Evolutionary conservation across 139 green algal species (phyloP).

Genomic region (Coelastrella sp.): DNA sequence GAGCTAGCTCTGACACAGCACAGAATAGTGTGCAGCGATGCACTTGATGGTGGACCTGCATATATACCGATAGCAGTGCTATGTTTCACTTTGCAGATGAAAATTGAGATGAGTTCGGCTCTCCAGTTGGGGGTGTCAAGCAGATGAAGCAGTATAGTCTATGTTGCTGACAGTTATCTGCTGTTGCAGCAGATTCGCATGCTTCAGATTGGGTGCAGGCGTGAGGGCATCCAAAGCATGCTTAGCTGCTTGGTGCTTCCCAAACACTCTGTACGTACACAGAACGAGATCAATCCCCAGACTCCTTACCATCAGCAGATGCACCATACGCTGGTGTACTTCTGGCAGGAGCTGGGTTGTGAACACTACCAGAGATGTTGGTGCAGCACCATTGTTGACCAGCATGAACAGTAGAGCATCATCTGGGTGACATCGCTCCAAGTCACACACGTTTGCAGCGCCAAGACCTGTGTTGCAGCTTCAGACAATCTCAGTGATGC

Average conservation of each 20-base stretch:
- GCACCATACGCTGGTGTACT: conserved; percentile 50
- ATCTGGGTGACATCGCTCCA: conserved; percentile 47
- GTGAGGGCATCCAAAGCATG: background rate
- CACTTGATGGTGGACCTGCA: conserved; percentile 55
- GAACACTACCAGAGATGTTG: conserved; percentile 48
- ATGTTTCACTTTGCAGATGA: too few relatives aligned
- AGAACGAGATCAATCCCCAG: background rate
- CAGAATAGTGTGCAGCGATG: conserved; percentile 52
- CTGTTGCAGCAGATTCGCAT: background rate
- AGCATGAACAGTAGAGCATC: conserved; percentile 59
- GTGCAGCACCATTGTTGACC: background rate
- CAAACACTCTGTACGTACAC: background rate
- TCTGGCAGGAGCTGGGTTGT: conserved; percentile 64
- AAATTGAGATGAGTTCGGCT: too few relatives aligned
- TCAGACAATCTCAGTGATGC: background rate
- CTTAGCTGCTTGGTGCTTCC: background rate
- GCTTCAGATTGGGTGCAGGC: background rate
- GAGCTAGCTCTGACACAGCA: conserved; percentile 63
- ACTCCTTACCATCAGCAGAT: conserved; percentile 50
- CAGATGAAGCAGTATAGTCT: too few relatives aligned
- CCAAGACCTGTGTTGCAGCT: conserved; percentile 54
- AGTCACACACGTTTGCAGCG: conserved; percentile 59
- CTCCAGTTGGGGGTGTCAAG: too few relatives aligned
- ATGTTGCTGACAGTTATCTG: background rate
- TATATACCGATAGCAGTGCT: background rate